Base-by-base conservation (phyloP, 2,329 filamentous ascomycete species). In the Microcera coccophila region DNA sequence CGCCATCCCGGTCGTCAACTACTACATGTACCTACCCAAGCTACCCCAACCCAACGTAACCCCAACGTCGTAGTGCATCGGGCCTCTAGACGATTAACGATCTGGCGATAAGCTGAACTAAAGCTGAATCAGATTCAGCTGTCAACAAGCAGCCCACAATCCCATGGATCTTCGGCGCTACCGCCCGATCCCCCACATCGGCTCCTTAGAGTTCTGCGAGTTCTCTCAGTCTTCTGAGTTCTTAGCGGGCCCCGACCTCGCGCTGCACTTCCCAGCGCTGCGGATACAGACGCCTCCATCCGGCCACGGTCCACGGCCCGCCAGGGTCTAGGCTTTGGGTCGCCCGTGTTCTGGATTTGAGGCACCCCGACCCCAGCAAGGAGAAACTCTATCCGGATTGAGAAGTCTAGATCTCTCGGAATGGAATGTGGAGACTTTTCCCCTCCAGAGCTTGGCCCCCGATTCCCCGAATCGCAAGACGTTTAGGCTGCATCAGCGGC, bases 401-500 rank as follows among this genome's bases (percentile, higher is more conserved):
- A 36, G 38, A 41, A 20, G 28, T 36, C 34, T 35, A 40, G 24
- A 12, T 39, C n/a, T 20, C 38, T 39, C n/a, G 18, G 39, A 33
- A 40, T 22, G 37, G 22, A 41, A 38, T 36, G 38, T 36, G 20
- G 31, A 16, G 38, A 21, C 45, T 36, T 21, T 36, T 38, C 24
- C 32, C 35, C 45, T 41, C 41, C 31, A n/a, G 29, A 12, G 28
- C 15, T 36, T 37, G 5, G 33, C 18, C 40, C 32, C 32, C 34
- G 43, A 46, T 37, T 37, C 8, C 32, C 32, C 34, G 43, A 46
- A 36, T 37, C 8, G 11, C 8, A 16, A 14, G 29, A 32, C 29
- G 29, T 32, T 32, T 14, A n/a, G 29, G 15, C 15, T 32, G 5
- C 11, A 5, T 15, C 15, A n/a, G 29, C 7, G 11, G 29, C 29